These are phyloP conservation scores for Irpex rosettiformis DNA, from an alignment of 1,284 basidiomycete genomes.

Conservation along the genomic window DNA sequence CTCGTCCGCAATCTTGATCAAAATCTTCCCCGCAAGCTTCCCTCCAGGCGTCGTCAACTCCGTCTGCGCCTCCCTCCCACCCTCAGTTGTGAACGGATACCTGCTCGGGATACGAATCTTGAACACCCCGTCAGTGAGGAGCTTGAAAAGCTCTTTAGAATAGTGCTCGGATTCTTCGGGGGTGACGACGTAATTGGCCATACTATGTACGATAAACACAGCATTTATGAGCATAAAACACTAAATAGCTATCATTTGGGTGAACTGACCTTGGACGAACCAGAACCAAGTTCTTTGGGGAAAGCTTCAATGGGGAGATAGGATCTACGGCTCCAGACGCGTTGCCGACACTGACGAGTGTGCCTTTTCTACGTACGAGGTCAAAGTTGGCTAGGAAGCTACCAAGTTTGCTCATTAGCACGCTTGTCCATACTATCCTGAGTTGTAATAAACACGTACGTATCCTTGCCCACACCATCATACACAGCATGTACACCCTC, in stretches of 20 bases:
- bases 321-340: constrained; percentile 80
- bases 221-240: neutral
- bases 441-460: constrained; percentile 42
- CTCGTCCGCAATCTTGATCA: constrained; percentile 54
- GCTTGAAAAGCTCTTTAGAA: constrained; percentile 61
- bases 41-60: constrained; percentile 68
- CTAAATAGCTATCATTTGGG: neutral
- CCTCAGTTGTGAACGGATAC: constrained; percentile 84
- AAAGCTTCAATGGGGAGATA: constrained; percentile 72
- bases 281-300: constrained; percentile 82
- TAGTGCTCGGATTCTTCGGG: constrained; percentile 71
- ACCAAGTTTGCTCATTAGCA: neutral
- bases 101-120: constrained; percentile 74
- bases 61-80: constrained; percentile 72
- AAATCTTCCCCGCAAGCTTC: constrained; percentile 78
- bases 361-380: constrained; percentile 77
- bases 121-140: constrained; percentile 59
- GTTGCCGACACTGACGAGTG: constrained; percentile 89
- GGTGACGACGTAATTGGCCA: constrained; percentile 68
- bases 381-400: constrained; percentile 85
- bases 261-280: constrained; percentile 66
- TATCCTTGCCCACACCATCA: constrained; percentile 94
- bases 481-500: constrained; percentile 86
- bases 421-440: neutral
- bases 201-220: constrained; percentile 30